Evolutionary conservation across 2,329 filamentous ascomycete genomes (phyloP).

Genomic region (Fusarium sp.): DNA sequence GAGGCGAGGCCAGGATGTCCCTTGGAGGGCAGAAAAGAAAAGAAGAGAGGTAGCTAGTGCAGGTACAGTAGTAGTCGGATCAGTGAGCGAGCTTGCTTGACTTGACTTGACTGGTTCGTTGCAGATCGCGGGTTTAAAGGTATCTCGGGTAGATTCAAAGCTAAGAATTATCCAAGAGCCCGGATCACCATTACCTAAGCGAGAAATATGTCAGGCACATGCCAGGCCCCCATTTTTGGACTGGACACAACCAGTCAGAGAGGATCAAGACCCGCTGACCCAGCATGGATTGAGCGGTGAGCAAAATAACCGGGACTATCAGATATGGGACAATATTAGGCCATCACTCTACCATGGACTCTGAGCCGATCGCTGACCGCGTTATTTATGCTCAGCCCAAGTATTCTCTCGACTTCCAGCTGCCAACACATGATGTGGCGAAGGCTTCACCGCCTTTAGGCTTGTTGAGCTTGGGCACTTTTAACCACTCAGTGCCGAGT

Average conservation of each 20-base stretch:
- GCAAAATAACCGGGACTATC: conserved; percentile 25
- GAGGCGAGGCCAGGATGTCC: conserved; percentile 1
- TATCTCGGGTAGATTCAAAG: conserved; percentile 30
- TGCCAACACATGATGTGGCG: conserved; percentile 25
- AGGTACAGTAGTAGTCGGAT: conserved; percentile 7
- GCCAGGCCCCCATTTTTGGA: background rate
- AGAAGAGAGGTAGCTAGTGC: conserved; percentile 12
- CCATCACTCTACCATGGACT: accelerated
- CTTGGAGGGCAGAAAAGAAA: background rate
- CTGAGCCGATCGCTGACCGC: accelerated
- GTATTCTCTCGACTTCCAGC: conserved; percentile 26
- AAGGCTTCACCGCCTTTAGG: conserved; percentile 29
- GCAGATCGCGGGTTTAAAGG: conserved; percentile 32
- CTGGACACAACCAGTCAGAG: background rate
- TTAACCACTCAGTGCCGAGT: conserved; percentile 1
- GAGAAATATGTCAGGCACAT: conserved; percentile 5
- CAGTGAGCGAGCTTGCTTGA: conserved; percentile 10
- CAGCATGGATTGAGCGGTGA: conserved; percentile 17
- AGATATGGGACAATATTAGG: background rate
- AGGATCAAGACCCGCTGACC: background rate
- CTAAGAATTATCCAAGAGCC: conserved; percentile 25
- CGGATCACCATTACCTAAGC: conserved; percentile 33
- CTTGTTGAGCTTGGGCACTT: background rate
- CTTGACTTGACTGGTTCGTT: conserved; percentile 23
- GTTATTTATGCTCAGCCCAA: background rate